Base-by-base conservation (phyloP, 163 green algal species). In the Coccomyxa subellipsoidea region DNA sequence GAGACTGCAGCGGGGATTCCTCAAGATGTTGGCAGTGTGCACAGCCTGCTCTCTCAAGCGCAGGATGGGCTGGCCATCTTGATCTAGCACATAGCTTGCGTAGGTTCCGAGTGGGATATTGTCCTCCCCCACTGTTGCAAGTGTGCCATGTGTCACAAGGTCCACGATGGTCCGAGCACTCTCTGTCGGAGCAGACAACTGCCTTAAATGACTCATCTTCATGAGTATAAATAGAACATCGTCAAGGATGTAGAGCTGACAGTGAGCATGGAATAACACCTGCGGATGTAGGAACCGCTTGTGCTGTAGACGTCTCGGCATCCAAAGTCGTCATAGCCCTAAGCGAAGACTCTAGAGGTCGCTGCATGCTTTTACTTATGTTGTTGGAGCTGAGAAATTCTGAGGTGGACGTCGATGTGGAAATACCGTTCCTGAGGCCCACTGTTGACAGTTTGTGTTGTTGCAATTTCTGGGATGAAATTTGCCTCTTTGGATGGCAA, bases 131-230 rank as follows among this genome's bases (percentile, higher is more conserved):
- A 96, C 25, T 0, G 94, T 97, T 78, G 81, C 93, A 4, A 98
- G 87, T 15, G 93, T 95, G 79, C 94, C 95, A 53, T 97, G 91
- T 12, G 79, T 85, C 9, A 89, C 84, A 3, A 97, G 85, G 76
- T 94, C 90, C 25, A 95, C 86, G 10, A 98, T 85, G 2, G 94
- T 98, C 54, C 92, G 86, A 2, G 95, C 92, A 4, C 90, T 96
- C 80, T 97, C 90, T 9, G 93, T 93, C 27, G 89, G 77, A 25
- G 38, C 39, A 66, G 12, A 12, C 47, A 66, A n/a, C n/a, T n/a
- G n/a, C n/a, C n/a, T n/a, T n/a, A n/a, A n/a, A n/a, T n/a, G n/a
- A n/a, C n/a, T n/a, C n/a, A n/a, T n/a, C n/a, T n/a, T n/a, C n/a
- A n/a, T n/a, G n/a, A n/a, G n/a, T n/a, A 59, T 12, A 8, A 59